These are phyloP conservation scores for Aquilaria sinensis DNA, from an alignment of 345 rosid species.

Conservation along the genomic window DNA sequence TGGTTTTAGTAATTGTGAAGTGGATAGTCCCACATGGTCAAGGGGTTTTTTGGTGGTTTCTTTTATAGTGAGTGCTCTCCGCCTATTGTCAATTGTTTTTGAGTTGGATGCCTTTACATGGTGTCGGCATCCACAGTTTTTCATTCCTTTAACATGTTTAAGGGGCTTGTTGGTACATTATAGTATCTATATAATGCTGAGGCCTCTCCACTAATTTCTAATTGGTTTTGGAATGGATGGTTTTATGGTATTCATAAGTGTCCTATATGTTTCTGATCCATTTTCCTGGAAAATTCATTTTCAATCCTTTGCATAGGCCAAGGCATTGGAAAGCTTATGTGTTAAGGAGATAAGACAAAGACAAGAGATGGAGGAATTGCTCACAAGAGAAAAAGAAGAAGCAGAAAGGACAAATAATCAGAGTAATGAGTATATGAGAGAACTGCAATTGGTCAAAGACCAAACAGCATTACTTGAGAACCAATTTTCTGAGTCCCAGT, in stretches of 20 bases:
- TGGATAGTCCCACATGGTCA: no score
- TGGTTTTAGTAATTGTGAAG: no score
- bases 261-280: background rate
- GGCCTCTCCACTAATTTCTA: no score
- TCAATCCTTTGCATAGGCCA: constrained; percentile 41
- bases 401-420: constrained; percentile 41
- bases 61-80: no score
- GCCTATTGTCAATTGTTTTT: no score
- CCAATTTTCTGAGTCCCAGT: constrained; percentile 40
- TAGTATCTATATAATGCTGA: no score
- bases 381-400: constrained; percentile 46
- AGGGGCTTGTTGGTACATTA: no score
- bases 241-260: background rate
- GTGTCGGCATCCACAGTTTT: no score
- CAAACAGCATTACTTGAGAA: constrained; percentile 43
- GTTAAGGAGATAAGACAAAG: constrained; percentile 56
- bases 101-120: no score
- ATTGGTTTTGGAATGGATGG: no score
- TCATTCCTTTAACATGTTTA: no score
- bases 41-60: no score
- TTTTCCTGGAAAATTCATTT: background rate
- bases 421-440: constrained; percentile 30
- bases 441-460: constrained; percentile 43
- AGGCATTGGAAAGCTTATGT: constrained; percentile 53
- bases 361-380: constrained; percentile 50